Percentiles rank a stretch among this genome's conserved stretches.
These are phyloP conservation scores for Vaccinium darrowii DNA, from an alignment of 148 eudicot species.

Conservation along the genomic window DNA sequence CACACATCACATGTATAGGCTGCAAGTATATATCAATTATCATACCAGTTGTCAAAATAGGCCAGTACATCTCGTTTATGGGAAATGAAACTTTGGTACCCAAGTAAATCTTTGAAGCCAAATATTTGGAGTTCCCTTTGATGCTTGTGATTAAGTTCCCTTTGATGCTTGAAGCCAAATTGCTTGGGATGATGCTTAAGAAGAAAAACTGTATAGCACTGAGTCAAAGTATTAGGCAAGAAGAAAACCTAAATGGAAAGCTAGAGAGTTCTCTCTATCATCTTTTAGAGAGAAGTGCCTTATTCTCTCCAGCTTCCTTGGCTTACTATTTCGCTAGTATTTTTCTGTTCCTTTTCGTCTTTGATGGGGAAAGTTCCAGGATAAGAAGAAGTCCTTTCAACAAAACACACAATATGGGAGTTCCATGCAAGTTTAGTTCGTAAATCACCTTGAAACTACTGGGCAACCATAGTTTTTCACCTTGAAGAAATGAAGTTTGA, in stretches of 20 bases:
- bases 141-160: not conserved
- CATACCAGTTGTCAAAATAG: too few relatives aligned
- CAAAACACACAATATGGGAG: not conserved
- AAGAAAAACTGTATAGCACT: not conserved
- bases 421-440: not conserved
- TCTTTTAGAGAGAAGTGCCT: not conserved
- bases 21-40: too few relatives aligned
- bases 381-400: not conserved
- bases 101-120: not conserved
- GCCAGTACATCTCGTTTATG: too few relatives aligned
- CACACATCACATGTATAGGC: too few relatives aligned
- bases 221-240: not conserved
- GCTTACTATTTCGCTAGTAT: not conserved
- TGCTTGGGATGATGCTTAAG: not conserved
- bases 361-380: not conserved
- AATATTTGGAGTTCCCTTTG: not conserved
- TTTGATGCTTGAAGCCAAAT: not conserved
- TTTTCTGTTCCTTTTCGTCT: not conserved
- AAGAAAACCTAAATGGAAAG: not conserved
- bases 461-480: not conserved
- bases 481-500: not conserved
- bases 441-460: not conserved
- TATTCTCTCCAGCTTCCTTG: not conserved
- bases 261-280: conserved; percentile 1
- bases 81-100: not conserved